Conservation (phyloP, 495 filamentous ascomycete genomes). For the Podospora bellae-mahoneyi region DNA sequence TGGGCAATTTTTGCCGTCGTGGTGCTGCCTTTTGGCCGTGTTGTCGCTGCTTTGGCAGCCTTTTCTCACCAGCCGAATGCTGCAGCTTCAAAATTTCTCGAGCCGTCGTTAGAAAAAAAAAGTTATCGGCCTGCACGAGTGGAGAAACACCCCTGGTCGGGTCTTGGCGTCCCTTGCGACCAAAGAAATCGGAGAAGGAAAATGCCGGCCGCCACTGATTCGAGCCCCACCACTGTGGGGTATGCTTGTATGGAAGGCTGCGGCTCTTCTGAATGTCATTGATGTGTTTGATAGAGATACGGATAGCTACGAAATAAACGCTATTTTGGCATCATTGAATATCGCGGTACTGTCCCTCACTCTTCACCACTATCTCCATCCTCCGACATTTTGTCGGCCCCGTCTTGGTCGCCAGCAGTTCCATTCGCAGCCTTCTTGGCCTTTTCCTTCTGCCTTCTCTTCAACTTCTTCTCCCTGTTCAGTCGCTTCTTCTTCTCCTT, state of each 20-base stretch:
- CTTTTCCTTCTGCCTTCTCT: constrained; percentile 48
- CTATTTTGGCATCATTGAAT: not conserved
- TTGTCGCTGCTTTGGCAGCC: constrained; percentile 16
- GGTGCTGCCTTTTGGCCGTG: constrained; percentile 12
- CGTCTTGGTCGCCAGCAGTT: constrained; percentile 12
- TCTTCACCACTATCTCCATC: not conserved
- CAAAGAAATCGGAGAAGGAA: constrained; percentile 12
- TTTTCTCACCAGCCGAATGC: constrained; percentile 12
- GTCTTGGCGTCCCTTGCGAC: not conserved
- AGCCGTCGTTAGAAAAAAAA: constrained; percentile 23
- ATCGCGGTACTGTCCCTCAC: not conserved
- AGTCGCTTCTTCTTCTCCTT: constrained; percentile 53
- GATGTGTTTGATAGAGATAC: not conserved
- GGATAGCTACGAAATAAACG: not conserved
- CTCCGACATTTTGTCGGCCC: not conserved
- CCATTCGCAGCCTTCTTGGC: constrained; percentile 43
- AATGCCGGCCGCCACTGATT: constrained; percentile 17
- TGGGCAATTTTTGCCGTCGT: constrained; percentile 23
- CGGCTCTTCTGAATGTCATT: not conserved
- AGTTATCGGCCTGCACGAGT: constrained; percentile 24
- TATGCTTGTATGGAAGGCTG: not conserved
- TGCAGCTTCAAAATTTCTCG: constrained; percentile 27
- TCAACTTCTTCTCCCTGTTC: constrained; percentile 52
- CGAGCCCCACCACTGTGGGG: constrained; percentile 10
- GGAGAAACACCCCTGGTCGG: constrained; percentile 26